Evolutionary conservation across 2,329 filamentous ascomycete species (phyloP), one percentile per base, ranked within the genome.

Genomic region (Taxawa tesnikishii): DNA sequence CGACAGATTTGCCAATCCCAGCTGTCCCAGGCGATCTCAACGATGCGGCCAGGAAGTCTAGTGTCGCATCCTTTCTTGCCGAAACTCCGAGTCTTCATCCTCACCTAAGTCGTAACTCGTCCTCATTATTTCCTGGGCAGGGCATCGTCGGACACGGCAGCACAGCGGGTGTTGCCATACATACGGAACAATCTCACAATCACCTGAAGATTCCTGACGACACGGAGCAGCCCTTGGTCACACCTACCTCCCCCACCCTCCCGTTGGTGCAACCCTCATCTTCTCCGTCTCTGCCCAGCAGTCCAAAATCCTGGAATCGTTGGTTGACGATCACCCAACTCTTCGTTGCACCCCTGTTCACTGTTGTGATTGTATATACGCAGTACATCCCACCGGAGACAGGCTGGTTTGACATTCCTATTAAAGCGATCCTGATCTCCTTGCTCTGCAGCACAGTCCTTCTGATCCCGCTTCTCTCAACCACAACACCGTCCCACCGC

Each of bases 311-410:
- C 17, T 96, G 90, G 87, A 93, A 87, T 47, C 73, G 85, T 32
- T 98, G 90, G 88, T 72, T 98, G 3, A 71, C 93, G 9, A 73
- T 77, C 9, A 56, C 90, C 7, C 92, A 98, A 48, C 68, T 90
- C 29, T 85, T 94, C 50, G 83, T 80, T 0, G 84, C 87, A 0
- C 90, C 90, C 0, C 56, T 90, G 14, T 94, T 96, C 55, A 73
- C 87, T 27, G 70, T 82, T 2, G 52, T 84, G 12, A 74, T 94
- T 17, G 54, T 84, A 13, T 54, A 48, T 32, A 38, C 24, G 64
- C 53, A 56, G 37, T 48, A 50, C 6, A 42, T 41, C 4, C 28
- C 30, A 7, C 24, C 29, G 7, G 13, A 13, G 3, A 30, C 32
- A 12, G 19, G 19, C 19, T 19, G 19, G 10, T 16, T 37, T 11